phyloP scores from a whole-genome alignment of 2,329 filamentous ascomycete species.

The Fusarium agapanthi region DNA sequence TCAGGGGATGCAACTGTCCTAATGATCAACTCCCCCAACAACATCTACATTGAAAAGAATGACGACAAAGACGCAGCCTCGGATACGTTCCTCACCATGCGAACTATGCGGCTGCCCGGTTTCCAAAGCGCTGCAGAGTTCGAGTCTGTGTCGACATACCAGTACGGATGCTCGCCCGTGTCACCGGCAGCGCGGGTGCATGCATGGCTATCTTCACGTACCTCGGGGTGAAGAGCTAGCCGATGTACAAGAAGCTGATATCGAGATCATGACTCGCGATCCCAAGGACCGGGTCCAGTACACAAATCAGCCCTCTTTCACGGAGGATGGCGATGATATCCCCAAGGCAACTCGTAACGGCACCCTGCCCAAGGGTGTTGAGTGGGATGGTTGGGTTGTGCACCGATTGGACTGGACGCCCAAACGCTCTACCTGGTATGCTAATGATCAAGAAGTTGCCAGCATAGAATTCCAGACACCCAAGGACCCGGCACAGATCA shows the following conservation, averaged over 20 bases:
- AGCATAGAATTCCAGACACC: constrained; percentile 66
- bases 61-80: constrained; percentile 43
- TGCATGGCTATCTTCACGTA: constrained; percentile 65
- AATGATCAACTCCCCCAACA: constrained; percentile 55
- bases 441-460: constrained; percentile 60
- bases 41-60: constrained; percentile 58
- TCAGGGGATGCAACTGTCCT: constrained; percentile 43
- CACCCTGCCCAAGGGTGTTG: constrained; percentile 52
- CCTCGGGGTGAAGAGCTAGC: constrained; percentile 48
- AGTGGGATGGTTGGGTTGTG: constrained; percentile 65
- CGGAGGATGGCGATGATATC: constrained; percentile 54
- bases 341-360: constrained; percentile 58
- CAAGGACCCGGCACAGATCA: constrained; percentile 58
- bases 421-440: constrained; percentile 62
- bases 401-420: constrained; percentile 70
- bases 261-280: constrained; percentile 61
- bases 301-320: constrained; percentile 68
- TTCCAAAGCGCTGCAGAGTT: constrained; percentile 62
- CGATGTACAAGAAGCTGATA: constrained; percentile 60
- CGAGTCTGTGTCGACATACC: constrained; percentile 48
- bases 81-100: constrained; percentile 58
- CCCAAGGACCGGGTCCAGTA: constrained; percentile 58
- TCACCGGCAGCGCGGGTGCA: constrained; percentile 57
- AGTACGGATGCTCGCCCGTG: constrained; percentile 61
- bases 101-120: constrained; percentile 53